These are phyloP conservation scores for Neostapfia colusana DNA, from an alignment of 176 grass and related monocot genomes.

Conservation along the genomic window DNA sequence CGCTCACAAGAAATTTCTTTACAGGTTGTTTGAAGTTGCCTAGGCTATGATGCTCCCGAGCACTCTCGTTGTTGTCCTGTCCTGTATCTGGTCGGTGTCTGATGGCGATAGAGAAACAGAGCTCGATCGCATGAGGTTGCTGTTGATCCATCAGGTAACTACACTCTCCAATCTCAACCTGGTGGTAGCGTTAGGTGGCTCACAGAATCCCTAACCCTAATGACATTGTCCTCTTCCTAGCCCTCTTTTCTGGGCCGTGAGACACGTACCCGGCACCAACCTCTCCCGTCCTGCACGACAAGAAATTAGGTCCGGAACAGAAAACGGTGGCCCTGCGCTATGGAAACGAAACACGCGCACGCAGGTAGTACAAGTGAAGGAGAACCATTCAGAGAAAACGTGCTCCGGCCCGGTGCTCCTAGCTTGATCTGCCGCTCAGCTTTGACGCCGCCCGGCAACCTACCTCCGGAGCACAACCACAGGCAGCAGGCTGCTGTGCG, in stretches of 20 bases:
- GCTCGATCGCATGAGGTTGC: neutral
- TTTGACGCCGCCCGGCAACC: neutral
- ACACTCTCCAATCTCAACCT: neutral
- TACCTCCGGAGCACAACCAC: neutral
- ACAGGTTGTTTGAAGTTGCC: too few species aligned
- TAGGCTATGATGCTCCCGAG: too few species aligned
- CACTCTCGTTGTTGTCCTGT: neutral
- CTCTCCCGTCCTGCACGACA: neutral
- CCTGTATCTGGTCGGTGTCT: neutral
- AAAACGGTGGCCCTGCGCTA: constrained; percentile 4
- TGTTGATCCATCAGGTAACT: neutral
- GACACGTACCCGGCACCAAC: constrained; percentile 23
- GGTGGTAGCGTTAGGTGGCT: neutral
- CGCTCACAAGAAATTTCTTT: too few species aligned
- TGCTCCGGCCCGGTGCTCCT: too few species aligned
- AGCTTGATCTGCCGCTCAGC: neutral
- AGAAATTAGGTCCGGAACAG: neutral
- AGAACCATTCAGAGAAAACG: too few species aligned
- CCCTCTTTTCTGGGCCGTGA: neutral
- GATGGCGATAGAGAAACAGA: neutral
- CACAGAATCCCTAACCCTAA: neutral
- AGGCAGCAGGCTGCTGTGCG: neutral
- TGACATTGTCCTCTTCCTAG: neutral
- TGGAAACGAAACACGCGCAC: neutral
- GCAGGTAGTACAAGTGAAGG: too few species aligned